phyloP scores from a whole-genome alignment of 129 eudicot genomes.

The Smallanthus sonchifolius region DNA sequence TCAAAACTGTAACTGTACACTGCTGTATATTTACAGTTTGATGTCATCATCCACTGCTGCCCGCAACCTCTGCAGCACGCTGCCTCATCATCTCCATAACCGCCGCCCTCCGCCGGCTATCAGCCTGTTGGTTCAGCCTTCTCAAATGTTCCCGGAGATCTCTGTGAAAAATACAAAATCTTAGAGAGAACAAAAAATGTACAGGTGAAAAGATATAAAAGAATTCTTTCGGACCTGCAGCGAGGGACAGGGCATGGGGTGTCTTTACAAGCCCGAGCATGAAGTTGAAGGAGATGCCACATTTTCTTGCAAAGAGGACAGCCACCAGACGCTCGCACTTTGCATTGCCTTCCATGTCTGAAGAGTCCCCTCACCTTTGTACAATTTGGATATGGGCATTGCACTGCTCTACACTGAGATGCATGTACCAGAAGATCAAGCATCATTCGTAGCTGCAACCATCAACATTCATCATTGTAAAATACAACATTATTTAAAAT shows the following conservation, averaged over 20 bases:
- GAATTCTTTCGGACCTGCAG: constrained; percentile 57
- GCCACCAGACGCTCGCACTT: constrained; percentile 81
- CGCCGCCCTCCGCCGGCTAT: constrained; percentile 84
- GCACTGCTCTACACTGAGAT: constrained; percentile 71
- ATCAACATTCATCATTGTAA: too few relatives aligned
- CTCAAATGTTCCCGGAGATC: constrained; percentile 72
- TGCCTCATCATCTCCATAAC: constrained; percentile 99
- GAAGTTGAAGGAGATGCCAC: constrained; percentile 98
- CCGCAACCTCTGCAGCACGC: constrained; percentile 87
- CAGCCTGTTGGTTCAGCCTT: constrained; percentile 81
- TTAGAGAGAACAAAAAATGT: neutral
- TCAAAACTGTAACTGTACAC: constrained; percentile 37
- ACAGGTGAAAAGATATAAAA: neutral
- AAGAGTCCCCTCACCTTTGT: constrained; percentile 94
- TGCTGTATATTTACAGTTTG: constrained; percentile 36
- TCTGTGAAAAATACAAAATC: constrained; percentile 30
- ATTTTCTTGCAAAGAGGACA: constrained; percentile 85
- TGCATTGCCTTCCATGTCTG: constrained; percentile 85
- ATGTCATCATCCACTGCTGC: constrained; percentile 36
- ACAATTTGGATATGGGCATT: constrained; percentile 79
- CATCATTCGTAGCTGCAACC: constrained; percentile 83
- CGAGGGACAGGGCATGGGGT: constrained; percentile 82
- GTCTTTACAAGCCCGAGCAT: constrained; percentile 91
- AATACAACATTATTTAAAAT: neutral
- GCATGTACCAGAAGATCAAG: constrained; percentile 98